Evolutionary conservation across 495 filamentous ascomycete species (phyloP).

Genomic region (Podospora didyma): DNA sequence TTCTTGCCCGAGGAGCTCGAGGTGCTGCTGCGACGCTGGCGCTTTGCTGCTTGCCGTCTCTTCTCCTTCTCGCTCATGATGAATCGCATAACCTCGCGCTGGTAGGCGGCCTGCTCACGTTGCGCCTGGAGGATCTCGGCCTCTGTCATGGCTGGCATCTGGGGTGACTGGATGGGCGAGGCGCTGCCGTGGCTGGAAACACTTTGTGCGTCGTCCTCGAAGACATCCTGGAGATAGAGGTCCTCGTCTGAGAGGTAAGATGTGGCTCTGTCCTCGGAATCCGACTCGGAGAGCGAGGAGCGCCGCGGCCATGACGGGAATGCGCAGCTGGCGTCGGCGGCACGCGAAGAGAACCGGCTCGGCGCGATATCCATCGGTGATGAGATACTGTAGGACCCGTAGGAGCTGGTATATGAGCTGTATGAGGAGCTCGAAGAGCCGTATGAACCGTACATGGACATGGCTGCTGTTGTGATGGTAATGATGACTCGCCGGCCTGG

Average conservation of each 20-base stretch:
- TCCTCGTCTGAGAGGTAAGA: slow-evolving; percentile 51
- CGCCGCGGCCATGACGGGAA: slow-evolving; percentile 50
- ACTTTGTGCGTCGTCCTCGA: slow-evolving; percentile 42
- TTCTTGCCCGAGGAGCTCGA: slow-evolving; percentile 32
- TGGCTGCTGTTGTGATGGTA: slow-evolving; percentile 1
- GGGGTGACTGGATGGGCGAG: slow-evolving; percentile 33
- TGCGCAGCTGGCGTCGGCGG: slow-evolving; percentile 40
- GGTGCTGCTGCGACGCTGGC: slow-evolving; percentile 24
- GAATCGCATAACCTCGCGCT: slow-evolving; percentile 42
- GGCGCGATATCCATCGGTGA: slow-evolving; percentile 52
- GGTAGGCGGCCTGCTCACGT: slow-evolving; percentile 40
- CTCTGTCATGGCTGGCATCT: slow-evolving; percentile 22
- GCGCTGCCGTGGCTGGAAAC: slow-evolving; percentile 42
- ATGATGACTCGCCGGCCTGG: slow-evolving; percentile 2
- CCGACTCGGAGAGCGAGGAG: slow-evolving; percentile 37
- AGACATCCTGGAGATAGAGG: slow-evolving; percentile 34
- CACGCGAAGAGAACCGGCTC: slow-evolving; percentile 33
- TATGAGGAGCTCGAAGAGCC: slow-evolving; percentile 30
- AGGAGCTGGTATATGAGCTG: slow-evolving; percentile 15
- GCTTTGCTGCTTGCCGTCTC: slow-evolving; percentile 30
- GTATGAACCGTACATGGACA: slow-evolving; percentile 44
- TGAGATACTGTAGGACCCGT: slow-evolving; percentile 38
- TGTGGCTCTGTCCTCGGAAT: slow-evolving; percentile 36
- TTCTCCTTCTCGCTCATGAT: slow-evolving; percentile 46
- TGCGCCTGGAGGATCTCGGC: slow-evolving; percentile 40